Evolutionary conservation across 352 stramenopile species (phyloP), one percentile per base, ranked within the genome.

Genomic region (Globisporangium takayamanum): DNA sequence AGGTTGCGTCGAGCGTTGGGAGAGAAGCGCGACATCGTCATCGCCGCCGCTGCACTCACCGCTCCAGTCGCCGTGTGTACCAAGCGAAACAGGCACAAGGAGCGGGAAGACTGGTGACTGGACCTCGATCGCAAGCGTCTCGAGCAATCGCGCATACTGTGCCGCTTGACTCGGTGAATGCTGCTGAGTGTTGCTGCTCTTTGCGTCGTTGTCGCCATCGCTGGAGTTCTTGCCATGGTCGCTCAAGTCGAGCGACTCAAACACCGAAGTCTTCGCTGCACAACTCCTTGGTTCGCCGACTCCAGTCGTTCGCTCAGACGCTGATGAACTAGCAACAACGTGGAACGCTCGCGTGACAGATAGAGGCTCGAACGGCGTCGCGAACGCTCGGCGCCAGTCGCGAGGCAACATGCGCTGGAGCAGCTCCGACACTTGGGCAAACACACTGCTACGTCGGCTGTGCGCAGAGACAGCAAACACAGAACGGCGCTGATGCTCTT

Each of bases 31-130:
- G 22, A 22, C 22, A 45, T 10, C 10, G 11, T 41, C 26, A 22
- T 39, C 4, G 12, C n/a, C n/a, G 48, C 15, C 36, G 10, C 7
- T 33, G 4, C 25, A 39, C 11, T 8, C 15, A 22, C 12, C 2
- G 26, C 6, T 1, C n/a, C 20, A 18, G 25, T 4, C 14, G 16
- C 6, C 14, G 4, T 3, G 5, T 15, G 3, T 16, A 16, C 12
- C 37, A 20, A 6, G 22, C 5, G 14, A 0, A 0, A 54, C 20
- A 26, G 78, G 80, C 7, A 69, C 54, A 48, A 93, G 81, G 0
- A 93, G 62, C 3, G 83, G 80, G 28, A 88, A 78, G 1, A 11
- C 16, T 33, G 75, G 72, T 3, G 80, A 93, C 54, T 93, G 83
- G 15, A 88, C 62, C 49, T 89, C 81, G 6, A 56, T 68, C 41